Evolutionary conservation across 164 flowering plant genomes (phyloP).

Genomic region (Platanus orientalis): DNA sequence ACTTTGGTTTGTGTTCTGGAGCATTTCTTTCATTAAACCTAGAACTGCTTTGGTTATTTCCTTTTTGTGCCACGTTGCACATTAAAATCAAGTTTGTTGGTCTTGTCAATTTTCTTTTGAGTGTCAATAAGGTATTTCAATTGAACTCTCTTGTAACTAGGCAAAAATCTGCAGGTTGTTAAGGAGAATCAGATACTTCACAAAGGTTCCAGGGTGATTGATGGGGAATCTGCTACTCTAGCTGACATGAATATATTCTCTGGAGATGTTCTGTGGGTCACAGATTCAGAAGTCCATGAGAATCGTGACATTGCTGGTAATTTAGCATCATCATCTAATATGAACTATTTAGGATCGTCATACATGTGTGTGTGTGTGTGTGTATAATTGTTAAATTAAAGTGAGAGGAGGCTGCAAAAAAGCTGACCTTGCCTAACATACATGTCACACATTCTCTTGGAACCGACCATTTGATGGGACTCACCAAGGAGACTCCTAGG

Average conservation of each 20-base stretch:
- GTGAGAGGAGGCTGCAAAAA: background rate
- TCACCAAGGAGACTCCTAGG: no score
- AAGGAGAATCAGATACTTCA: constrained; percentile 93
- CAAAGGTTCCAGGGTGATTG: constrained; percentile 64
- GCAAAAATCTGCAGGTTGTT: constrained; percentile 54
- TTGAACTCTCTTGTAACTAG: background rate
- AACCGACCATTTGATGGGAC: no score
- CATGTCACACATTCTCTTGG: background rate
- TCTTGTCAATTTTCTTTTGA: no score
- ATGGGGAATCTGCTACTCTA: constrained; percentile 70
- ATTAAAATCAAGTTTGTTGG: no score
- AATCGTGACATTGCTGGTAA: constrained; percentile 97
- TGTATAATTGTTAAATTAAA: background rate
- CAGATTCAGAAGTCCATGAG: constrained; percentile 83
- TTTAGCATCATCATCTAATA: background rate
- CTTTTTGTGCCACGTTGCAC: no score
- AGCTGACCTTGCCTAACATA: background rate
- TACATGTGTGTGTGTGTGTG: background rate
- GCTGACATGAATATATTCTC: constrained; percentile 89
- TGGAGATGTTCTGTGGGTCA: constrained; percentile 87
- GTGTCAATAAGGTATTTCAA: no score
- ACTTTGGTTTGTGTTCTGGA: no score
- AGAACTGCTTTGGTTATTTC: no score
- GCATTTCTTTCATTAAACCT: no score
- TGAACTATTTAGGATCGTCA: background rate